These are phyloP conservation scores for Chaetomium olivaceum DNA, from an alignment of 2,329 filamentous ascomycete species.

Conservation along the genomic window DNA sequence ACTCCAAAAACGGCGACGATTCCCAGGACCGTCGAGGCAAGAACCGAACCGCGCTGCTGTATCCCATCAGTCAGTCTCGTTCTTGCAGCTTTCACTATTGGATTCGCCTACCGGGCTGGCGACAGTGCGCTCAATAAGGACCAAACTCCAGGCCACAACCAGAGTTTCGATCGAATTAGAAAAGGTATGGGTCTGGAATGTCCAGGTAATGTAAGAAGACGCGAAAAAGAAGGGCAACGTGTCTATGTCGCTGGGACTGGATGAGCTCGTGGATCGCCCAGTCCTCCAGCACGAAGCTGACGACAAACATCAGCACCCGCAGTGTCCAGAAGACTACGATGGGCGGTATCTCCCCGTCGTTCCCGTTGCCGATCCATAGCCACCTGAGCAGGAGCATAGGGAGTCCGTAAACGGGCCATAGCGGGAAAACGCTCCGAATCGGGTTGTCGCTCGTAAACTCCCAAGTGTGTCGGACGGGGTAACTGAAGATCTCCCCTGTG, in stretches of 20 bases:
- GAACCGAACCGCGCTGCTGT: conserved; percentile 71
- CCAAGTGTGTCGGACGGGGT: conserved; percentile 88
- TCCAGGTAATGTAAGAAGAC: conserved; percentile 98
- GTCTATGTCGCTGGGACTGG: conserved; percentile 68
- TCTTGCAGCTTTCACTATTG: no score
- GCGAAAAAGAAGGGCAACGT: conserved; percentile 80
- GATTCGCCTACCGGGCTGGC: conserved; percentile 66
- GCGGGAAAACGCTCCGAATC: conserved; percentile 91
- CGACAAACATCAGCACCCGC: conserved; percentile 84
- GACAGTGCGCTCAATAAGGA: conserved; percentile 83
- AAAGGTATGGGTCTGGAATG: conserved; percentile 96
- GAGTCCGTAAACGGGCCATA: conserved; percentile 93
- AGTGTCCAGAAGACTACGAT: conserved; percentile 86
- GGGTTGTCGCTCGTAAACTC: conserved; percentile 88
- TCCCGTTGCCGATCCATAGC: conserved; percentile 84
- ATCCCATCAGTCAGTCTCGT: conserved; percentile 32
- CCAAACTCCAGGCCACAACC: conserved; percentile 88
- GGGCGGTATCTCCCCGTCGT: conserved; percentile 76
- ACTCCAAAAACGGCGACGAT: conserved; percentile 80
- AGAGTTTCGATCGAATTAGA: conserved; percentile 97
- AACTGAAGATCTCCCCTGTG: conserved; percentile 86
- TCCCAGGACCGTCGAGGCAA: conserved; percentile 76
- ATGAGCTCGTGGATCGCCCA: conserved; percentile 96
- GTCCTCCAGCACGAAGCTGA: conserved; percentile 96
- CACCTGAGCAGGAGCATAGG: conserved; percentile 92